Evolutionary conservation across 768 basidiomycete species (phyloP).

Genomic region (Asterophora lycoperdoides): DNA sequence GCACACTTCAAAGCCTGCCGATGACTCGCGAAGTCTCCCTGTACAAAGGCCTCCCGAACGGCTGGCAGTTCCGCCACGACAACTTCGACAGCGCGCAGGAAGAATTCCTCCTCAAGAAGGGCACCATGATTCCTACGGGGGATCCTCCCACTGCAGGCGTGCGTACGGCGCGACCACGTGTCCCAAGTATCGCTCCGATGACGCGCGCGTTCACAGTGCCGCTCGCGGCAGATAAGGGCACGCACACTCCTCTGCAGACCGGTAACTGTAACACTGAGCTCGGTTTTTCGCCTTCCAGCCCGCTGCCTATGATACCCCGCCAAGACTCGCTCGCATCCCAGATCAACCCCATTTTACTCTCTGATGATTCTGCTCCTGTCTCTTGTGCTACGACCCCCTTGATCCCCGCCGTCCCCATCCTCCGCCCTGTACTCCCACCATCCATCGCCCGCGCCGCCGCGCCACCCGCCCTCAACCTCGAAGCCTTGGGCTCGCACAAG

Average conservation of each 20-base stretch:
- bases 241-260: slow-evolving; percentile 8
- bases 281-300: slow-evolving; percentile 6
- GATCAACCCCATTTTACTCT: slow-evolving; percentile 28
- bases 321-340: slow-evolving; percentile 12
- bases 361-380: slow-evolving; percentile 1
- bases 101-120: slow-evolving; percentile 18
- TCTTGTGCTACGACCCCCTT: slow-evolving; percentile 3
- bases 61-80: slow-evolving; percentile 41
- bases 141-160: slow-evolving; percentile 5
- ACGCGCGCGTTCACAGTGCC: slow-evolving; percentile 17
- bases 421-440: slow-evolving; percentile 9
- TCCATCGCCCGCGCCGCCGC: slow-evolving; percentile 25
- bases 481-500: slow-evolving; percentile 21
- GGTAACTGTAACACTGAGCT: slow-evolving; percentile 17
- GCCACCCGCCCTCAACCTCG: slow-evolving; percentile 26
- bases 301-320: slow-evolving; percentile 6
- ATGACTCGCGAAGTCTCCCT: slow-evolving; percentile 47
- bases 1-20: slow-evolving; percentile 20
- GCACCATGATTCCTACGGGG: neutral
- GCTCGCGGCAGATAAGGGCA: neutral
- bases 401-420: slow-evolving; percentile 5
- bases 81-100: slow-evolving; percentile 29
- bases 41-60: slow-evolving; percentile 43
- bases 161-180: slow-evolving; percentile 26
- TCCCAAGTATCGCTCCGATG: slow-evolving; percentile 39